These are phyloP conservation scores for Naematelia encephala DNA, from an alignment of 768 basidiomycete genomes.

Conservation along the genomic window DNA sequence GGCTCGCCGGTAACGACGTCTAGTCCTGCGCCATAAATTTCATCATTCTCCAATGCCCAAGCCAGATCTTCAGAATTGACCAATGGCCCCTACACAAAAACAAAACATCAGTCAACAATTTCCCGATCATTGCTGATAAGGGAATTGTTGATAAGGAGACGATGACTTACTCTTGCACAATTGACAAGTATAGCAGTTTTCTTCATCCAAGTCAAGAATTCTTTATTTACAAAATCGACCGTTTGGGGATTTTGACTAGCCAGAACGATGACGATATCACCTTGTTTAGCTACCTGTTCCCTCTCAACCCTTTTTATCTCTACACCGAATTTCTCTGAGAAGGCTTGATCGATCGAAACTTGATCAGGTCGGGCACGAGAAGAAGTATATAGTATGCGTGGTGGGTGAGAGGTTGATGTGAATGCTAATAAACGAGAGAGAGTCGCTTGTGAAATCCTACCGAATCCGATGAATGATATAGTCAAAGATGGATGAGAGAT, in stretches of 20 bases:
- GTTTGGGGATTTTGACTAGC: constrained; percentile 57
- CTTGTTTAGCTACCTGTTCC: constrained; percentile 67
- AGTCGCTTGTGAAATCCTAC: constrained; percentile 84
- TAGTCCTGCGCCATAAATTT: constrained; percentile 88
- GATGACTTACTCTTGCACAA: constrained; percentile 60
- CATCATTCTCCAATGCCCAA: constrained; percentile 67
- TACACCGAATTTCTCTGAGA: constrained; percentile 42
- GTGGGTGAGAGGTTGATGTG: constrained; percentile 49
- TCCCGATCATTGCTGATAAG: background rate
- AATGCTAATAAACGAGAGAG: constrained; percentile 76
- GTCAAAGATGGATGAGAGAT: constrained; percentile 54
- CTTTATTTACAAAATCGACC: constrained; percentile 66
- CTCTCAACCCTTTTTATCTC: constrained; percentile 60
- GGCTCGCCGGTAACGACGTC: constrained; percentile 96
- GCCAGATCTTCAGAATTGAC: constrained; percentile 88
- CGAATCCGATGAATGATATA: constrained; percentile 90
- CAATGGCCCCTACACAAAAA: constrained; percentile 57
- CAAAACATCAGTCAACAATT: background rate
- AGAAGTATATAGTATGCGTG: constrained; percentile 39
- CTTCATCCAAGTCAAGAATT: constrained; percentile 81
- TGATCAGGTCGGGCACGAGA: constrained; percentile 37
- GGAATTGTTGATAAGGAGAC: background rate
- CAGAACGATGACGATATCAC: constrained; percentile 81
- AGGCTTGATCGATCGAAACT: constrained; percentile 38
- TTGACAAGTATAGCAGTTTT: constrained; percentile 77